Percentiles rank a stretch among this genome's conserved stretches.
phyloP scores from a whole-genome alignment of 2,329 filamentous ascomycete genomes.

The Epichloe glyceriae region DNA sequence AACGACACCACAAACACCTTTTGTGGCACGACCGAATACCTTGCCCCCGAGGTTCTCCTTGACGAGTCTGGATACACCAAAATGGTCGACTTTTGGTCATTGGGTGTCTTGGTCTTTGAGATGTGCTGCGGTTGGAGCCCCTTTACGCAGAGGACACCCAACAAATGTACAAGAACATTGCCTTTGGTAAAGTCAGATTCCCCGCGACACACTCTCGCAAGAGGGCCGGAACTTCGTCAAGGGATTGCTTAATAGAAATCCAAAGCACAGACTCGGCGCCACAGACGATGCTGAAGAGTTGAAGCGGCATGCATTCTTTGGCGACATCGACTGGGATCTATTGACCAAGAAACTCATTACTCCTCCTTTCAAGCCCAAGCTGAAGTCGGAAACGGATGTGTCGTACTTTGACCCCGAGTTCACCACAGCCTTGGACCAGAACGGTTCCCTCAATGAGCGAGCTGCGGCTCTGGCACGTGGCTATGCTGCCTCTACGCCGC shows the following conservation, averaged over 20 bases:
- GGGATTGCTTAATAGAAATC: conserved; percentile 90
- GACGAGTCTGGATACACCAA: conserved; percentile 98
- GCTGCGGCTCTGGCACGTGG: conserved; percentile 77
- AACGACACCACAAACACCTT: conserved; percentile 98
- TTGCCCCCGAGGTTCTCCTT: conserved; percentile 86
- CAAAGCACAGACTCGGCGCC: conserved; percentile 85
- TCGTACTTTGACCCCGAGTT: conserved; percentile 99
- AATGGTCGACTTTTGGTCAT: conserved; percentile 99
- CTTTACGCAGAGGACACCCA: conserved; percentile 96
- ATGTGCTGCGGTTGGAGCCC: conserved; percentile 99
- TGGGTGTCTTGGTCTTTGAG: conserved; percentile 94
- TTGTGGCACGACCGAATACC: conserved; percentile 94
- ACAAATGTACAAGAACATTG: conserved; percentile 99
- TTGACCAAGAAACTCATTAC: conserved; percentile 83
- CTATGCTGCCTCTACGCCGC: conserved; percentile 76
- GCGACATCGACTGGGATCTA: conserved; percentile 83
- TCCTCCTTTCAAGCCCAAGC: conserved; percentile 93
- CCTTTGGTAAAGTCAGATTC: conserved; percentile 95
- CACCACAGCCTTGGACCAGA: conserved; percentile 81
- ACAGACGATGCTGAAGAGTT: conserved; percentile 86
- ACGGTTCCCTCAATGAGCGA: conserved; percentile 79
- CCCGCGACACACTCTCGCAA: conserved; percentile 81
- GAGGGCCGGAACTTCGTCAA: conserved; percentile 98
- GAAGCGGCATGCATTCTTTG: conserved; percentile 89
- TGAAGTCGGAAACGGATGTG: conserved; percentile 90